Evolutionary conservation across 2,329 filamentous ascomycete genomes (phyloP), one percentile per base, ranked within the genome.

Genomic region (Colletotrichum godetiae): DNA sequence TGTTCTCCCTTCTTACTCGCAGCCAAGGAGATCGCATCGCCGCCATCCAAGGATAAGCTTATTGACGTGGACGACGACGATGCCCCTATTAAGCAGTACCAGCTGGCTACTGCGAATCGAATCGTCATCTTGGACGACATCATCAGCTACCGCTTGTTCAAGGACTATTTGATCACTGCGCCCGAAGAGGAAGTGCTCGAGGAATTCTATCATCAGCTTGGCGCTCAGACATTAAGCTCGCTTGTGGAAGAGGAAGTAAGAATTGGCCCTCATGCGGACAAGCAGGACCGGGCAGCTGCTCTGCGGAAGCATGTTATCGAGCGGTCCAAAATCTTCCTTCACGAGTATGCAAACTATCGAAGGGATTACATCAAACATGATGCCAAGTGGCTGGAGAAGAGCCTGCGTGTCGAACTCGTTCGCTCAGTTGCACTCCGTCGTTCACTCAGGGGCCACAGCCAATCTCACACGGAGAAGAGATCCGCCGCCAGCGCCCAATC

Each of bases 171-270:
- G 35, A 88, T 97, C 33, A 95, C 93, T 74, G 95, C 95, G 0
- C 97, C 97, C 0, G 94, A 98, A 80, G 97, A 99, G 79, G 97
- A 98, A 75, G 81, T 84, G 0, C 86, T 99, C 1, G 97, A 99
- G 80, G 88, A 89, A 1, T 96, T 99, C 75, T 99, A 99, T 81
- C 83, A 91, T 46, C 88, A 92, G 8, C 91, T 99, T 4, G 97
- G 97, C 1, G 93, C 95, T 4, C 89, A 92, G 57, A 91, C 90
- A 67, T 87, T 99, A 24, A 95, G 94, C 75, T 90, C 88, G 68
- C 88, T 96, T 22, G 93, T 98, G 13, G 91, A 95, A 77, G 92
- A 96, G 78, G 92, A 95, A 69, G 88, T 94, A 24, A 90, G 89
- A 33, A 92, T 97, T 77, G 95, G 95, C 0, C 84, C 88, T 3